phyloP scores from a whole-genome alignment of 129 eudicot species.

The Erigeron canadensis region DNA sequence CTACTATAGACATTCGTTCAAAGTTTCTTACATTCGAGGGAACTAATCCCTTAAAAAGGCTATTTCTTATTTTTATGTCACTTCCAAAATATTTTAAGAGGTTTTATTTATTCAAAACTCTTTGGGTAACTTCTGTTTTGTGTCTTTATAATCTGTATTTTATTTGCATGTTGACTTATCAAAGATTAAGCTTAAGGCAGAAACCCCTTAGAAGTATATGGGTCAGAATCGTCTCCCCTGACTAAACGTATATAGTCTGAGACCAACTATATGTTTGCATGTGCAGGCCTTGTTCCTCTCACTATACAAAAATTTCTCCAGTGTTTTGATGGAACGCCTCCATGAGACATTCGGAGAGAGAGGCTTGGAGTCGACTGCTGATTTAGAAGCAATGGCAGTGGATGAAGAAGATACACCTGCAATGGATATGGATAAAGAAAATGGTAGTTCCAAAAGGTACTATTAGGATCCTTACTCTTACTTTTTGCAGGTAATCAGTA shows the following conservation, averaged over 20 bases:
- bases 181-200: not conserved
- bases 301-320: slow-evolving; percentile 64
- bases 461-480: slow-evolving; percentile 1
- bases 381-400: slow-evolving; percentile 72
- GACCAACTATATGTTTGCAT: slow-evolving; percentile 8
- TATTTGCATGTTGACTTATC: not conserved
- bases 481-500: not conserved
- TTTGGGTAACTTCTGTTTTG: not conserved
- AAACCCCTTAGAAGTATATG: not conserved
- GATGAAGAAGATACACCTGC: slow-evolving; percentile 69
- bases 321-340: slow-evolving; percentile 61
- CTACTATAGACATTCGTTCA: too few relatives aligned
- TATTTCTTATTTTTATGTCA: too few relatives aligned
- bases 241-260: not conserved
- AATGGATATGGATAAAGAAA: slow-evolving; percentile 83
- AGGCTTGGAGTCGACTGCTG: slow-evolving; percentile 35
- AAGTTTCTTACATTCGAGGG: too few relatives aligned
- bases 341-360: slow-evolving; percentile 56
- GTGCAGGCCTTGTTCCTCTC: slow-evolving; percentile 70
- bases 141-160: not conserved
- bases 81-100: too few relatives aligned
- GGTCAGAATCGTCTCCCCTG: not conserved
- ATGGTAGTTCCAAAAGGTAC: slow-evolving; percentile 58
- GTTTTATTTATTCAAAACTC: too few relatives aligned
- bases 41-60: too few relatives aligned